A percentile compares a stretch with the other conserved stretches of the same genome.
Conservation (phyloP, 257 asterid species). For the Phtheirospermum japonicum region DNA sequence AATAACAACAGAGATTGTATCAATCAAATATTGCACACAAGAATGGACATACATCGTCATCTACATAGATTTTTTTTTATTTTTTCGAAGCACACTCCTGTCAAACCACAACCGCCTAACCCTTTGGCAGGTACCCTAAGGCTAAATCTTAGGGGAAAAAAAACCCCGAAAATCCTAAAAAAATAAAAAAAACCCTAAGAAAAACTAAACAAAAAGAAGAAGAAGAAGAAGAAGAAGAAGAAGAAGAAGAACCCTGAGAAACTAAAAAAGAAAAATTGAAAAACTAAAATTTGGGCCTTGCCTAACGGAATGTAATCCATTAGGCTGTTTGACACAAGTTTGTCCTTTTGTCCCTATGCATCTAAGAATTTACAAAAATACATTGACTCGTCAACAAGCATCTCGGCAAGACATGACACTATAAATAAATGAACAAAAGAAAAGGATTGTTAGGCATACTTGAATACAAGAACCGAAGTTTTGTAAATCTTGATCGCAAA, state of each 20-base stretch:
- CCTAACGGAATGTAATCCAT: background rate
- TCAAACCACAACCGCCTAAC: no score
- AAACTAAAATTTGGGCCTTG: no score
- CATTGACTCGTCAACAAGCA: conserved; percentile 11
- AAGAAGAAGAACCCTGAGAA: no score
- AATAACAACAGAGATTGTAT: background rate
- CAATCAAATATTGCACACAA: conserved; percentile 15
- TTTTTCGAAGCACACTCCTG: no score
- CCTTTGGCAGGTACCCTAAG: no score
- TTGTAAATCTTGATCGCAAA: conserved; percentile 91
- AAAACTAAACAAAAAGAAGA: no score
- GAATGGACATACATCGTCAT: background rate
- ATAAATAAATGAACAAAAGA: conserved; percentile 16
- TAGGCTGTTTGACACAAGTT: background rate
- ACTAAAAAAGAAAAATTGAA: no score
- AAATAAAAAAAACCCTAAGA: no score
- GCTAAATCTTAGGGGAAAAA: no score
- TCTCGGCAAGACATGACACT: background rate
- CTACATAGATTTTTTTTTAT: no score
- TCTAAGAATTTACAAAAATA: conserved; percentile 8
- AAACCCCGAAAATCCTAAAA: no score
- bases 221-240: no score
- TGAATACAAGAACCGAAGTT: conserved; percentile 90
- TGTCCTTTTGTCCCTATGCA: background rate
- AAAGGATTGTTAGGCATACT: conserved; percentile 47